phyloP scores from a whole-genome alignment of 108 stramenopile species.

The Cyclotella sp. region DNA sequence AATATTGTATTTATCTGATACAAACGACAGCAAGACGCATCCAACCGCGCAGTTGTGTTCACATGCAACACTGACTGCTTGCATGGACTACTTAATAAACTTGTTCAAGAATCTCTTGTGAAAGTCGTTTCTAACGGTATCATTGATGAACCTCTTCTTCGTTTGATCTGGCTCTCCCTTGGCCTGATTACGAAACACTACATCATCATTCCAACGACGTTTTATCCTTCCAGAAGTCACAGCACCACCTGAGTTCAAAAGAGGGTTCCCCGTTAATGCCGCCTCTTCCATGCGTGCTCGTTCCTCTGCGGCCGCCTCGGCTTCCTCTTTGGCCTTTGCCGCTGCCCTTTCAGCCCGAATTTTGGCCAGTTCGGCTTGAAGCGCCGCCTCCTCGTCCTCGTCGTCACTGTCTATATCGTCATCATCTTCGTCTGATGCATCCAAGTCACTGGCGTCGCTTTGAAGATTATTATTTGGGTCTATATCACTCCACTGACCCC shows the following conservation, averaged over 20 bases:
- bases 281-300: slow-evolving; percentile 83
- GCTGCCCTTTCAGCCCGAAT: slow-evolving; percentile 90
- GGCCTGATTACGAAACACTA: slow-evolving; percentile 97
- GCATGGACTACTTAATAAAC: slow-evolving; percentile 66
- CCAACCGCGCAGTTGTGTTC: background rate
- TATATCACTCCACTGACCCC: slow-evolving; percentile 58
- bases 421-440: slow-evolving; percentile 67
- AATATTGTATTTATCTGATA: too few relatives aligned
- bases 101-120: slow-evolving; percentile 96
- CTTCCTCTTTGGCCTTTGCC: slow-evolving; percentile 75
- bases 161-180: slow-evolving; percentile 83
- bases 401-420: slow-evolving; percentile 80
- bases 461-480: slow-evolving; percentile 35
- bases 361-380: slow-evolving; percentile 93
- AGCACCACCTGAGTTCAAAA: slow-evolving; percentile 56
- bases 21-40: too few relatives aligned
- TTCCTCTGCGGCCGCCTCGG: slow-evolving; percentile 74
- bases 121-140: slow-evolving; percentile 97
- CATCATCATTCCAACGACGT: slow-evolving; percentile 97
- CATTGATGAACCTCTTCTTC: slow-evolving; percentile 96
- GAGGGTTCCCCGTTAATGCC: slow-evolving; percentile 88
- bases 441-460: slow-evolving; percentile 66
- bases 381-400: slow-evolving; percentile 92
- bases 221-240: slow-evolving; percentile 68
- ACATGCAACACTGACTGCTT: background rate